Conservation (phyloP, 164 flowering plant species). For the Nymphaea colorata region DNA sequence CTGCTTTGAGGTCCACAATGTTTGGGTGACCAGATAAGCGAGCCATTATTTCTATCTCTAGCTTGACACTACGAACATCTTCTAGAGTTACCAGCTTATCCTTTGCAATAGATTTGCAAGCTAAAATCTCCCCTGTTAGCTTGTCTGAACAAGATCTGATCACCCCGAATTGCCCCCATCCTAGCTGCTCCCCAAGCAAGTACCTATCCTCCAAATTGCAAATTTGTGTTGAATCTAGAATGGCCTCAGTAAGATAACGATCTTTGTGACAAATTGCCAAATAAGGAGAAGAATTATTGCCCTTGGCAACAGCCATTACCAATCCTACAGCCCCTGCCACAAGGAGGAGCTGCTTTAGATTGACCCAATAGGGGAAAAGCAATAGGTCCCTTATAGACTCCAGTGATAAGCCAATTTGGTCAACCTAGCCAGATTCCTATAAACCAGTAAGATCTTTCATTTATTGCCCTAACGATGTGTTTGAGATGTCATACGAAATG, state of each 20-base stretch:
- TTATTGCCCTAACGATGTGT: neutral
- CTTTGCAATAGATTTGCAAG: constrained; percentile 50
- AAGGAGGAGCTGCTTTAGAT: neutral
- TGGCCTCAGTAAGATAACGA: constrained; percentile 23
- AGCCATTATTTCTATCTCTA: constrained; percentile 54
- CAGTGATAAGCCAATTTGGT: neutral
- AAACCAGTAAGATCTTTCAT: neutral
- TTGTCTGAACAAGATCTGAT: constrained; percentile 53
- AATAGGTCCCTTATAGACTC: neutral
- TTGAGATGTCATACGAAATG: too few relatives aligned
- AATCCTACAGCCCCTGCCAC: constrained; percentile 1
- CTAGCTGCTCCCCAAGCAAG: constrained; percentile 54
- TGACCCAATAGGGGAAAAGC: neutral
- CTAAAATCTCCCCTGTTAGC: constrained; percentile 38
- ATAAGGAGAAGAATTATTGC: constrained; percentile 20
- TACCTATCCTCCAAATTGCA: constrained; percentile 37
- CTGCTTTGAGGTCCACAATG: constrained; percentile 45
- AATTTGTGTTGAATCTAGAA: constrained; percentile 27
- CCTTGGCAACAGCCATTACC: constrained; percentile 61
- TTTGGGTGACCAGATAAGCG: constrained; percentile 53
- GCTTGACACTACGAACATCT: constrained; percentile 37
- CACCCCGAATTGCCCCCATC: constrained; percentile 77
- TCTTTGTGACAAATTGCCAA: constrained; percentile 29
- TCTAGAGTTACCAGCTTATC: constrained; percentile 34
- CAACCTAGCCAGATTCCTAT: neutral